Evolutionary conservation across 208 protist species (phyloP), one percentile per base, ranked within the genome.

Genomic region (Naegleria fowleri): DNA sequence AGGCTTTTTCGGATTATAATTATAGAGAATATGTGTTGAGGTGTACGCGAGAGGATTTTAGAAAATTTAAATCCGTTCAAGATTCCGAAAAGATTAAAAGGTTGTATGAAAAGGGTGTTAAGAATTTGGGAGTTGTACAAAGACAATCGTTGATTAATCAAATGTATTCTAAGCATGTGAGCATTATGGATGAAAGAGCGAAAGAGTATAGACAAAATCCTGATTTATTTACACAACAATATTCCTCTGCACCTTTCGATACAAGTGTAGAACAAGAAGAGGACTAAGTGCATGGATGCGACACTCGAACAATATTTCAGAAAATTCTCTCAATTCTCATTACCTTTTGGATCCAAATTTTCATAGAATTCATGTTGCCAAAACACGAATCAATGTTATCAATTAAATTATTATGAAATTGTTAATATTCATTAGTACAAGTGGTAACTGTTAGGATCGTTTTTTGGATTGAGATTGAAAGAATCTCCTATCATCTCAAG

Each of bases 21-120:
- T 86, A 43, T 86, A 86, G 83, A 86, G 83, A 86, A 86, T 86
- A 86, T 86, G 36, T 29, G 7, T 19, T 86, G 6, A 86, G 83
- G 11, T 38, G 13, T 51, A 86, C 36, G 16, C 39, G 40, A 86
- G 83, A 86, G 29, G 83, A 86, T 48, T 86, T 86, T 86, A 86
- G 36, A 86, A 86, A 86, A n/a, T 33, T 43, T 29, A 40, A 86
- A 86, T 22, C 13, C 19, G 7, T 51, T 0, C 39, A 33, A 48
- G 83, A 86, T 43, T 29, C 15, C 5, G 40, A 86, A 86, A 48
- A 40, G 33, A 48, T 86, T 38, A 48, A 43, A 48, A 2, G 41
- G 22, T 51, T 51, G 15, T 86, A 86, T 86, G 39, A 86, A 43
- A 48, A 86, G 33, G 83, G 83, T 33, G 13, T 86, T 43, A 48